Conservation (phyloP, 257 asterid species). For the Solanum etuberosum region DNA sequence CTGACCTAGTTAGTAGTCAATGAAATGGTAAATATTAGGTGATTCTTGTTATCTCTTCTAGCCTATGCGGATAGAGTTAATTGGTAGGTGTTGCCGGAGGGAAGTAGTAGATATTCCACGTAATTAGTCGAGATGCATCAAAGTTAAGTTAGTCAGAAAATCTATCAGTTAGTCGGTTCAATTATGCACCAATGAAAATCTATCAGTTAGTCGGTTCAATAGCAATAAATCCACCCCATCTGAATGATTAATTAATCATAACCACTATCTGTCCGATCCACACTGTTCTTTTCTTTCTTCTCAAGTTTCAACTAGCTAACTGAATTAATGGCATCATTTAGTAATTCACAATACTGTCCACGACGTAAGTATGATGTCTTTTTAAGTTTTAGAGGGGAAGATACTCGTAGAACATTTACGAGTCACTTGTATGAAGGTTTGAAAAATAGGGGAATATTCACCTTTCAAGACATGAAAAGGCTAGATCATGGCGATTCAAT, state of each 20-base stretch:
- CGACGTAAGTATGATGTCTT: not conserved
- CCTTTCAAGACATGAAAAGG: not conserved
- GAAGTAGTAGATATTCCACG: not conserved
- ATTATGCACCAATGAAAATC: not conserved
- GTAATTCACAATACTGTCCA: no score
- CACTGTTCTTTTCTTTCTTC: not conserved
- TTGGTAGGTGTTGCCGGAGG: not conserved
- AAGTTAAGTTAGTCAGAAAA: no score
- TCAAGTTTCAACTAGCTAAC: not conserved
- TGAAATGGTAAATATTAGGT: not conserved
- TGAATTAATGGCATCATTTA: not conserved
- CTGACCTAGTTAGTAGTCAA: accelerated
- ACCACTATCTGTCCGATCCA: not conserved
- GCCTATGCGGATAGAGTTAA: no score
- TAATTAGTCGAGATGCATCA: not conserved
- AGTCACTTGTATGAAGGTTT: not conserved
- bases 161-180: not conserved
- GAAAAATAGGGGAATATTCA: not conserved
- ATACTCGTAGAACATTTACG: not conserved
- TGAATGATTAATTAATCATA: not conserved
- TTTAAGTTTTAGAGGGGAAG: not conserved
- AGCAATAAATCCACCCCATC: not conserved
- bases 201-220: not conserved
- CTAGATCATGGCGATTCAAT: not conserved
- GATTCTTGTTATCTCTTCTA: not conserved